Evolutionary conservation across 805 yeast genomes (phyloP).

Genomic region (Yarrowia deformans): DNA sequence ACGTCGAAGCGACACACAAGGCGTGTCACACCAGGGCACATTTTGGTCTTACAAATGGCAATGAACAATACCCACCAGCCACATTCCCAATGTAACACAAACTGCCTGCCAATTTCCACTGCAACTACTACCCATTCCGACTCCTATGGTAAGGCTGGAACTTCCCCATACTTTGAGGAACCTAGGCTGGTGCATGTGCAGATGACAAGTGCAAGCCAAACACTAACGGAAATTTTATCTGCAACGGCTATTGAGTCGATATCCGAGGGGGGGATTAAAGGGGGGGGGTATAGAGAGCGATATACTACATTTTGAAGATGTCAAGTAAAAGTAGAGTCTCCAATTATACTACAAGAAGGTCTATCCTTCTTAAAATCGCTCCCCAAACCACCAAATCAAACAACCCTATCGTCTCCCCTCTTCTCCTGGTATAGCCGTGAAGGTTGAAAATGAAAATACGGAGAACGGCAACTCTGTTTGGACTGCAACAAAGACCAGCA

Average conservation of each 20-base stretch:
- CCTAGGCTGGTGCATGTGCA: constrained; percentile 3
- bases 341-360: no score
- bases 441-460: constrained; percentile 12
- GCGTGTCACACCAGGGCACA: no score
- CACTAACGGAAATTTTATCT: constrained; percentile 22
- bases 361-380: no score
- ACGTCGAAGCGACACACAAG: no score
- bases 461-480: constrained; percentile 7
- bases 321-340: not conserved
- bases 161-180: constrained; percentile 29
- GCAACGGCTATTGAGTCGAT: constrained; percentile 38
- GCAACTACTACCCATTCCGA: no score
- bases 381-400: not conserved
- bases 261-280: not conserved
- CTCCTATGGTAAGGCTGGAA: constrained; percentile 23
- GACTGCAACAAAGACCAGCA: not conserved
- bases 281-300: not conserved
- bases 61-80: no score
- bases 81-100: no score
- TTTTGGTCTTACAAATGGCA: no score
- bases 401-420: constrained; percentile 5
- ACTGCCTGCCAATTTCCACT: no score
- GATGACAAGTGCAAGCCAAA: constrained; percentile 8
- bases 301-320: not conserved
- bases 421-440: constrained; percentile 37